Base-by-base conservation (phyloP, 2,329 filamentous ascomycete species). In the Botryotinia calthae region DNA sequence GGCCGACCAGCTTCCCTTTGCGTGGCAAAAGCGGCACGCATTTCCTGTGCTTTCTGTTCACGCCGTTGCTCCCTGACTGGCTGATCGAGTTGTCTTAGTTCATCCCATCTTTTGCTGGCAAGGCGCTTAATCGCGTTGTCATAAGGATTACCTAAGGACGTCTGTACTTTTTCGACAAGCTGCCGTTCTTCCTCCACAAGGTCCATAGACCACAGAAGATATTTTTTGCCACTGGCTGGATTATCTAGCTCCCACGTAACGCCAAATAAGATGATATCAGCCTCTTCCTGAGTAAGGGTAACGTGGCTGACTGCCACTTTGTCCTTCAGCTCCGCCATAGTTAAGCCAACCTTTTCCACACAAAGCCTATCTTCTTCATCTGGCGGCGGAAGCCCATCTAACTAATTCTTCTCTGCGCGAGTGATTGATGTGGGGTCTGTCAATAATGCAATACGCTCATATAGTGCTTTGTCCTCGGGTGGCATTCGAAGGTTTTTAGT, bases 331-430 rank as follows among this genome's bases (percentile, higher is more conserved):
- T 66, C 48, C 28, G 44, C 7, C 70, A 71, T 18, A 3, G 59
- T 58, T 0, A 66, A 4, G 18, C 61, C 61, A 2, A 66, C 40
- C 25, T 66, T 72, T 3, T 61, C 62, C 65, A 28, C 1, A 20
- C 62, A 72, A 12, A 66, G 25, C 46, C 48, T 62, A n/a, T 72
- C 70, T 56, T 72, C 70, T 66, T 72, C 61, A 40, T 72, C 70
- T 3, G 70, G 48, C 2, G 48, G 62, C 22, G 28, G 22, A 2
- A 16, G 16, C 0, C n/a, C 31, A 3, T 3, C 0, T 34, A 72
- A 5, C 0, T 72, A 51, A 25, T 72, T 65, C 25, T 54, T 72
- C 2, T 72, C 62, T 0, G 70, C 48, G 1, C 40, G 70, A 5
- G 70, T 66, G 48, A 72, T 2, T 22, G 12, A 20, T 42, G n/a